Evolutionary conservation across 2,329 filamentous ascomycete genomes (phyloP), one percentile per base, ranked within the genome.

Genomic region (Cytospora leucostoma): DNA sequence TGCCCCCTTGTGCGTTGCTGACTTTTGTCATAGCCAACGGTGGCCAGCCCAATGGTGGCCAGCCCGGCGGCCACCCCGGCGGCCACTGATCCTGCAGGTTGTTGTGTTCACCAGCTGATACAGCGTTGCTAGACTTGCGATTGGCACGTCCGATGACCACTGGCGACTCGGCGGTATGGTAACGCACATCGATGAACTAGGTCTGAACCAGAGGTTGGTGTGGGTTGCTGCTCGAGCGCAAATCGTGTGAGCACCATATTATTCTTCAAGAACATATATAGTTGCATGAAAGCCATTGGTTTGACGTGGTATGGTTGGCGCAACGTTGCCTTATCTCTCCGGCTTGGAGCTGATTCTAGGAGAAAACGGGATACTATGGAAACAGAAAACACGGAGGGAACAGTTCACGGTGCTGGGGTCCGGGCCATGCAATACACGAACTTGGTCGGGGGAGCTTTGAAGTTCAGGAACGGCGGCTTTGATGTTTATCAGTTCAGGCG

Each of bases 1-100:
- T 59, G 52, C 53, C 47, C n/a, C n/a, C 40, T 55, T 55, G 35
- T 57, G 52, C 56, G 67, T 62, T 32, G 58, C 69, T 76, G 73
- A 75, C 66, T 74, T 37, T 21, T 51, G 27, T 55, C n/a, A 54
- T 56, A 73, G 71, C 71, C 61, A 72, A 72, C 52, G 72, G 71
- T 59, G 70, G 68, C 49, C 71, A 68, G 62, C 65, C 68, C 44
- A 72, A 72, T 50, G 72, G 71, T 59, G 70, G 68, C 49, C 71
- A 68, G 62, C 65, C 68, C 44, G 27, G 27, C 27, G 27, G 27
- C 27, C 27, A 27, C 27, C 27, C 27, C 27, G 27, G 27, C 27
- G 62, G 63, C 56, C 65, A 65, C 47, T 64, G 53, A 60, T 58
- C 19, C 32, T 44, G 56, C 38, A 55, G 52, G 50, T 35, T 34